phyloP scores from a whole-genome alignment of 306 rosid species.

The Fragaria ananassa region DNA sequence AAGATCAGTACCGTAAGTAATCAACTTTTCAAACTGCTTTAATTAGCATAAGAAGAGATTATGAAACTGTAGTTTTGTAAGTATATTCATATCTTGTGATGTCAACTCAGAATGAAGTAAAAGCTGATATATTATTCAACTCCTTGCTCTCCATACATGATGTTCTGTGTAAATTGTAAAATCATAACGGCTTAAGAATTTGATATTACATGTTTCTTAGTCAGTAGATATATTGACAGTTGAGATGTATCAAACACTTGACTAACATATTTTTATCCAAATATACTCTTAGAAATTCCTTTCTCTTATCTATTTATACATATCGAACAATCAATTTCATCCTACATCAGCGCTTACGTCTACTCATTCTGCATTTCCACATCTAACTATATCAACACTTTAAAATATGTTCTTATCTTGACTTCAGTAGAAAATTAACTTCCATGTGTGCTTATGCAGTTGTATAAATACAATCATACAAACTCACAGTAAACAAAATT shows the following conservation, averaged over 20 bases:
- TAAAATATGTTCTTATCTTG: neutral
- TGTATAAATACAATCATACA: neutral
- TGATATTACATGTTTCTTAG: neutral
- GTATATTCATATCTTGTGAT: neutral
- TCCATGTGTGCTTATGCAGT: neutral
- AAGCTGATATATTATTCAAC: neutral
- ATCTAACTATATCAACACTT: neutral
- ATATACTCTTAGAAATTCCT: neutral
- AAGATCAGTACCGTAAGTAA: neutral
- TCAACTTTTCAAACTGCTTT: neutral
- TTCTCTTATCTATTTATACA: neutral
- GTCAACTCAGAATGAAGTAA: conserved; percentile 3
- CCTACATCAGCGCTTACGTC: neutral
- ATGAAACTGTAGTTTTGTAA: neutral
- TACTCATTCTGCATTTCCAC: neutral
- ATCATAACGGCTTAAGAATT: neutral
- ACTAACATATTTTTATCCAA: neutral
- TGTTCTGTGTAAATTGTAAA: neutral
- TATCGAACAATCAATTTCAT: neutral
- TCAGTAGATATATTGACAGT: neutral
- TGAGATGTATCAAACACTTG: neutral
- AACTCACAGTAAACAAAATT: conserved; percentile 1
- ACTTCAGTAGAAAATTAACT: neutral
- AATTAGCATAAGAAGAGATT: neutral
- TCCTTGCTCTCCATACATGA: neutral